A percentile compares a stretch with the other conserved stretches of the same genome.
phyloP scores from a whole-genome alignment of 169 alveolate species.

The Babesia microti region DNA sequence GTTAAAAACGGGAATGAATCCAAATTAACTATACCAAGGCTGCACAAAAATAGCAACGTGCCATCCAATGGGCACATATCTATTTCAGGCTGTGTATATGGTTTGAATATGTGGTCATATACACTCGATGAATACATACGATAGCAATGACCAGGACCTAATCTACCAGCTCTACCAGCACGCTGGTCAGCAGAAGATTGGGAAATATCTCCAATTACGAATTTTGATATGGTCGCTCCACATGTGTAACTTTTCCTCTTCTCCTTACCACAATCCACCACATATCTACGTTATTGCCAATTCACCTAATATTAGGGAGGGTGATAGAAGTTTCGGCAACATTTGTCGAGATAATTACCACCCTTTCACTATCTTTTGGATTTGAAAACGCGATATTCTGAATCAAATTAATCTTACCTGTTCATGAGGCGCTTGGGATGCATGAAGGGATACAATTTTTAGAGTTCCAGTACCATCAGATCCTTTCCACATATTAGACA shows the following conservation, averaged over 20 bases:
- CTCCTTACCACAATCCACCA: constrained; percentile 91
- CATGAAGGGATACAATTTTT: constrained; percentile 72
- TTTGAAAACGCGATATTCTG: constrained; percentile 63
- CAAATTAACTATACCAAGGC: constrained; percentile 16
- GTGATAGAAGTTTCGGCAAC: constrained; percentile 99
- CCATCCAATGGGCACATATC: constrained; percentile 20
- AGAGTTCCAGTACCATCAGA: constrained; percentile 56
- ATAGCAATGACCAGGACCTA: constrained; percentile 96
- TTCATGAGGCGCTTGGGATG: constrained; percentile 71
- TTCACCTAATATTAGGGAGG: constrained; percentile 86
- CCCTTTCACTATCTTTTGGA: constrained; percentile 80
- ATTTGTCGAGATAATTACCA: constrained; percentile 93
- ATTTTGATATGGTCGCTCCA: constrained; percentile 72
- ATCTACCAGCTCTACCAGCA: constrained; percentile 99
- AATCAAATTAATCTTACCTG: constrained; percentile 62
- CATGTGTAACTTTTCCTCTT: constrained; percentile 79
- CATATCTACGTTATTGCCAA: constrained; percentile 57
- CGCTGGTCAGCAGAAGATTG: constrained; percentile 89
- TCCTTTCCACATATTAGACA: constrained; percentile 42
- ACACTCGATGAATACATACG: constrained; percentile 85
- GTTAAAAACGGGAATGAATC: constrained; percentile 32
- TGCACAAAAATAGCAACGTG: constrained; percentile 5
- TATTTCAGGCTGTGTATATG: constrained; percentile 27
- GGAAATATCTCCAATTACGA: constrained; percentile 75
- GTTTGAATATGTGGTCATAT: constrained; percentile 42